A percentile compares a stretch with the other conserved stretches of the same genome.
These are phyloP conservation scores for Athelia psychrophila DNA, from an alignment of 1,284 basidiomycete genomes.

Conservation along the genomic window DNA sequence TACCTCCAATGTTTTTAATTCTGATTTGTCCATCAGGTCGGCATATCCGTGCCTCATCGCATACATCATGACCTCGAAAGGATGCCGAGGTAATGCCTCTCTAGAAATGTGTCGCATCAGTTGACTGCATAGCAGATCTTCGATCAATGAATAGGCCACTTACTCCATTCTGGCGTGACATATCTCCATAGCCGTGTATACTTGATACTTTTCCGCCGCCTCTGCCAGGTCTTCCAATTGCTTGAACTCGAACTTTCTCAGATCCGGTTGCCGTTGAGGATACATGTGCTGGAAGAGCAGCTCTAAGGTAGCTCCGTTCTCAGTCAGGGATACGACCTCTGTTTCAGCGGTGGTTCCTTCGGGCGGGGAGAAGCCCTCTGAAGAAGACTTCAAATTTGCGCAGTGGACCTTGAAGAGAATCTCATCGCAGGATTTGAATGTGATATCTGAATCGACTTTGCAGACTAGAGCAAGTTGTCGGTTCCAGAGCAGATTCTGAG, in stretches of 20 bases:
- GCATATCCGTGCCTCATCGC: background rate
- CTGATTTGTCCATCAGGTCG: background rate
- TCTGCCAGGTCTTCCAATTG: slow-evolving; percentile 21
- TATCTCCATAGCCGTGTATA: slow-evolving; percentile 24
- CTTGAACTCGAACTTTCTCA: slow-evolving; percentile 9
- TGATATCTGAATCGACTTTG: no score
- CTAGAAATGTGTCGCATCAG: background rate
- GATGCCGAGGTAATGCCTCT: background rate
- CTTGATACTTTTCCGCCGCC: slow-evolving; percentile 28
- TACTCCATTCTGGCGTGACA: slow-evolving; percentile 18
- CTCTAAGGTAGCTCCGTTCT: slow-evolving; percentile 15
- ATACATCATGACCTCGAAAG: background rate
- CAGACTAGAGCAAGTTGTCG: no score
- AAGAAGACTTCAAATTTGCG: background rate
- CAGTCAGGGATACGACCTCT: slow-evolving; percentile 18
- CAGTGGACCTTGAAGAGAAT: no score
- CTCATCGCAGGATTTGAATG: no score
- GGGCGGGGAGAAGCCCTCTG: background rate
- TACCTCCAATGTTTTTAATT: background rate
- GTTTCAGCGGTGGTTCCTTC: background rate
- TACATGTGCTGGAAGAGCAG: slow-evolving; percentile 26
- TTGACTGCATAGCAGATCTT: no score
- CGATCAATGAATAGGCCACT: background rate
- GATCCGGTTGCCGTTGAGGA: slow-evolving; percentile 15
- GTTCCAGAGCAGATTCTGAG: no score